These are phyloP conservation scores for Dunaliella primolecta DNA, from an alignment of 139 green algal genomes.

Conservation along the genomic window DNA sequence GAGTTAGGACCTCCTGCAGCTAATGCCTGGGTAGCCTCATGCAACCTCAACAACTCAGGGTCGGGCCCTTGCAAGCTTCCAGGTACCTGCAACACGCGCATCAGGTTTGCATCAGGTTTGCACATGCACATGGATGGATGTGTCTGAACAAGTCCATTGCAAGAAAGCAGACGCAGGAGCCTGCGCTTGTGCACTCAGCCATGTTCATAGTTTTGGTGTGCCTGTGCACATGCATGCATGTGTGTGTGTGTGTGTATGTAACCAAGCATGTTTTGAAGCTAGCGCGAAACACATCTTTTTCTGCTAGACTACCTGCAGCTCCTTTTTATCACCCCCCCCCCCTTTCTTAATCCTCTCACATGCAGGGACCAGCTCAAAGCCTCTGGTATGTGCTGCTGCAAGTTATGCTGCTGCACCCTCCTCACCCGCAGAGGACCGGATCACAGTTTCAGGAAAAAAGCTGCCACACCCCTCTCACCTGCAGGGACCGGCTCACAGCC, in stretches of 20 bases:
- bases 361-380: background rate
- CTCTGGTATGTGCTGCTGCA: background rate
- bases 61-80: background rate
- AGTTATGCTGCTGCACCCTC: background rate
- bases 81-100: background rate
- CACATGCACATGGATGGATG: background rate
- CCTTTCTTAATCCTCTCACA: too few relatives aligned
- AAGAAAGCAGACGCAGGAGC: too few relatives aligned
- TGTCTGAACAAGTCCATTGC: too few relatives aligned
- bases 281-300: too few relatives aligned
- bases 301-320: too few relatives aligned
- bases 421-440: constrained; percentile 18
- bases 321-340: too few relatives aligned
- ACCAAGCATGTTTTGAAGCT: too few relatives aligned
- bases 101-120: too few relatives aligned
- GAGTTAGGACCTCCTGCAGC: background rate
- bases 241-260: background rate
- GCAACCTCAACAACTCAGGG: constrained; percentile 6
- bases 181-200: too few relatives aligned
- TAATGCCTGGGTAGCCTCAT: background rate
- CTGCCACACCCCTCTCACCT: background rate
- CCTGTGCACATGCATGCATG: background rate
- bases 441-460: constrained; percentile 26
- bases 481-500: constrained; percentile 28
- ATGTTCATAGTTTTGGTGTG: too few relatives aligned